Base-by-base conservation (phyloP, 2,329 filamentous ascomycete species). In the Alternaria ventricosa region DNA sequence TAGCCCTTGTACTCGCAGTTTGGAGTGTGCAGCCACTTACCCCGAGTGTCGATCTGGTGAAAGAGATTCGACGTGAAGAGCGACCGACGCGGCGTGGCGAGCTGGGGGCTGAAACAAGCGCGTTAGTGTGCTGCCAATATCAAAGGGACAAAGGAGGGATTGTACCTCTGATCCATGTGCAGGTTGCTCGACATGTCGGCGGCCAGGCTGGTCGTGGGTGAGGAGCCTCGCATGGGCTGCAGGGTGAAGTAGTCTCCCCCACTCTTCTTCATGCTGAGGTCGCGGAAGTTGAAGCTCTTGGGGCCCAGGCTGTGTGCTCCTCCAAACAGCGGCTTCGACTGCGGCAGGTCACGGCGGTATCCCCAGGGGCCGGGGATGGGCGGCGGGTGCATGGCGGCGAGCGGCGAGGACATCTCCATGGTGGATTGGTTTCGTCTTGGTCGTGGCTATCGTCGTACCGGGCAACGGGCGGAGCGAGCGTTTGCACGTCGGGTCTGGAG, bases 151-250 rank as follows among this genome's bases (percentile, higher is more conserved):
- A 67, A 20, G 55, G 60, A 41, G 33, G 56, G 57, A 41, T 36
- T 23, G 71, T 85, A 97, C 95, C 94, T 97, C 77, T 91, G 93
- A 81, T 97, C 94, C 79, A 98, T 92, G 78, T 95, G 92, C 79
- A 98, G 97, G 84, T 98, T 99, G 79, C 97, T 94, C 62, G 94
- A 97, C 73, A 98, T 87, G 82, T 99, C 96, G 66, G 94, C 94
- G 45, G 94, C 95, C 71, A 99, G 84, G 76, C 93, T 97, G 56
- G 93, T 90, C 36, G 94, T 94, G 6, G 96, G 96, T 60, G 96
- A 99, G 20, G 94, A 97, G 53, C 93, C 93, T 71, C 89, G 89
- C 74, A 93, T 85, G 56, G 91, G 87, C 78, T 92, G 94, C 73
- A 92, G 81, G 74, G 87, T 90, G 84, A 98, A 97, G 84, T 96